Base-by-base conservation (phyloP, 768 basidiomycete genomes). In the Harrya chromipes region DNA sequence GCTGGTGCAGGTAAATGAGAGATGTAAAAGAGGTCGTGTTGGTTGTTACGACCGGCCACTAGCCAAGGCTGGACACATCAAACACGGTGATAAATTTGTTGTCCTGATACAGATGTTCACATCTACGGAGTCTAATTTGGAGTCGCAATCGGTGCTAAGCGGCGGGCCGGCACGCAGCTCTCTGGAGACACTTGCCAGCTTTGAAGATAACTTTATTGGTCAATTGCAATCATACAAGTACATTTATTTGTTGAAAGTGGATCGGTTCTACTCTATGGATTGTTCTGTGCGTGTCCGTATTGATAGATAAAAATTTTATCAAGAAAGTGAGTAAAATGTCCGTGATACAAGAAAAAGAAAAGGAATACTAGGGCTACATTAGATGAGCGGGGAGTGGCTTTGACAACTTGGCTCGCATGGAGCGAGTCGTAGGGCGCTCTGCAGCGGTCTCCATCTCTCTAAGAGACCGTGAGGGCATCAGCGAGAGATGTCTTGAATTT, bases 301-400 rank as follows among this genome's bases (percentile, higher is more conserved):
- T 40, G 16, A 8, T 35, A 19, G 19, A 17, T 47, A 41, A 17
- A 27, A 29, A 8, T 26, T 9, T 4, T 26, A 8, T 26, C 23
- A 47, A 50, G 39, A 50, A 24, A 42, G 14, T 13, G 21, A 43
- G 13, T 20, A 35, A 43, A 33, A 12, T 11, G 33, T 40, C 4
- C 13, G 19, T 34, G 39, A 52, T 55, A 44, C 50, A 48, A 43
- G 21, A 42, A 19, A 10, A 35, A n/a, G 19, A 29, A 16, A 6
- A 27, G 34, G 29, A 6, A 29, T 46, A 27, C 12, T 50, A 51
- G 29, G n/a, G 36, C 53, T 59, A 66, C 62, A 66, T 31, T 0
- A 59, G 20, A 48, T 56, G 53, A 13, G 49, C 33, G 5, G 59
- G 62, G 17, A 44, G 14, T 26, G 55, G 62, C 29, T 66, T 65